Evolutionary conservation across 2,329 filamentous ascomycete genomes (phyloP).

Genomic region (Chaetomiaceae sp.): DNA sequence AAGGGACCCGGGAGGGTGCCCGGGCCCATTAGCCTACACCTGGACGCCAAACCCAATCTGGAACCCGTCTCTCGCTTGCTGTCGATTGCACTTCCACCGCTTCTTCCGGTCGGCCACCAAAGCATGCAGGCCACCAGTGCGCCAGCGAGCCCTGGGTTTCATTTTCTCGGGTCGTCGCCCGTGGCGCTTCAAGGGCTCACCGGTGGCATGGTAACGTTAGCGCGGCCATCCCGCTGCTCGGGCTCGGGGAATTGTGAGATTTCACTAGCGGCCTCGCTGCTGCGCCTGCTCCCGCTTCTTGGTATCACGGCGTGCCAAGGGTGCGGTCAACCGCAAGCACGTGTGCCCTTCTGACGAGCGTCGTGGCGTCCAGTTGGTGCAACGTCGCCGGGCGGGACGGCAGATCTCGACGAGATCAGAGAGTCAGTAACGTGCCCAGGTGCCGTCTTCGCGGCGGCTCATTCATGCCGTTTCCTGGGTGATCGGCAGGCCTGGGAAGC

Average conservation of each 20-base stretch:
- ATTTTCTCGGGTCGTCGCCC: constrained; percentile 10
- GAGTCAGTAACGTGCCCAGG: neutral
- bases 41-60: constrained; percentile 10
- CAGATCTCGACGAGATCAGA: neutral
- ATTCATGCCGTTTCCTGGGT: neutral
- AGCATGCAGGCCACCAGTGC: constrained; percentile 5
- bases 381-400: neutral
- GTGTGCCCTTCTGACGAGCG: neutral
- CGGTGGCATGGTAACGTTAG: constrained; percentile 9
- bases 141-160: constrained; percentile 5
- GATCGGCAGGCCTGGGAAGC: constrained; percentile 7
- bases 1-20: constrained; percentile 4
- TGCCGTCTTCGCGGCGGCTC: neutral
- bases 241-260: constrained; percentile 4
- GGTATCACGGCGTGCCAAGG: no score
- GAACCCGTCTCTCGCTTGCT: constrained; percentile 3
- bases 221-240: neutral
- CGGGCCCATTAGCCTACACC: constrained; percentile 8
- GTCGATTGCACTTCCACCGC: constrained; percentile 8
- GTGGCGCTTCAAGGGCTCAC: constrained; percentile 2
- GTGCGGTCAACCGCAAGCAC: neutral
- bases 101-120: constrained; percentile 13
- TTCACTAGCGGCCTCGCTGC: neutral
- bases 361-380: constrained; percentile 1
- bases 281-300: no score